These are phyloP conservation scores for Boletus sp. DNA, from an alignment of 768 basidiomycete genomes.

Conservation along the genomic window DNA sequence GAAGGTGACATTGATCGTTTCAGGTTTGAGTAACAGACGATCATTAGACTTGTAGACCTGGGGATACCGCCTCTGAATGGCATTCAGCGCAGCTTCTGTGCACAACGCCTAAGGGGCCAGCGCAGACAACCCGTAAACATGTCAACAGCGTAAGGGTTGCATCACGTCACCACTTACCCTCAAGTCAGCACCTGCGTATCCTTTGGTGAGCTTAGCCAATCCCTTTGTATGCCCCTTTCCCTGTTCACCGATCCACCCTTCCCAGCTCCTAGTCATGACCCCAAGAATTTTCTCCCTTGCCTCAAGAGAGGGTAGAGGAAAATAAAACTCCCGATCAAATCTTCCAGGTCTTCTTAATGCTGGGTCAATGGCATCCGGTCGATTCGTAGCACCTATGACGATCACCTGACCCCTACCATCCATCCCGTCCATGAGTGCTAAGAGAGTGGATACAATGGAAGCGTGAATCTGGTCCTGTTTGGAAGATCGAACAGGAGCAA, in stretches of 20 bases:
- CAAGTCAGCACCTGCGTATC: constrained; percentile 96
- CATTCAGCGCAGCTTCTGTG: constrained; percentile 95
- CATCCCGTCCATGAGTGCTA: constrained; percentile 99
- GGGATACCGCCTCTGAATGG: constrained; percentile 92
- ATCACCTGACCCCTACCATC: constrained; percentile 96
- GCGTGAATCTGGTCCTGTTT: constrained; percentile 99
- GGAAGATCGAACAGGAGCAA: constrained; percentile 96
- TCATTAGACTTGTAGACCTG: constrained; percentile 95
- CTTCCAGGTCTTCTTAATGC: constrained; percentile 90
- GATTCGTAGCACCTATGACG: constrained; percentile 96
- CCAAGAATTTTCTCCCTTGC: constrained; percentile 85
- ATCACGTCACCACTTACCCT: constrained; percentile 51
- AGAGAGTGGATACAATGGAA: constrained; percentile 90
- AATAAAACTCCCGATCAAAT: constrained; percentile 98
- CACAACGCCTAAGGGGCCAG: constrained; percentile 67
- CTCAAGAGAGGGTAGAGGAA: constrained; percentile 80
- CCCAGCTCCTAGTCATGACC: constrained; percentile 91
- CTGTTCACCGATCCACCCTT: constrained; percentile 64
- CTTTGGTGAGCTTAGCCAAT: constrained; percentile 88
- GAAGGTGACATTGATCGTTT: constrained; percentile 77
- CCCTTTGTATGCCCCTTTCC: constrained; percentile 53
- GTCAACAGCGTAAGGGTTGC: constrained; percentile 1
- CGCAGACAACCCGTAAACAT: not conserved
- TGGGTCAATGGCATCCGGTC: constrained; percentile 97
- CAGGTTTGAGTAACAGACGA: constrained; percentile 77